Base-by-base conservation (phyloP, 306 rosid species). In the Citrullus amarus region DNA sequence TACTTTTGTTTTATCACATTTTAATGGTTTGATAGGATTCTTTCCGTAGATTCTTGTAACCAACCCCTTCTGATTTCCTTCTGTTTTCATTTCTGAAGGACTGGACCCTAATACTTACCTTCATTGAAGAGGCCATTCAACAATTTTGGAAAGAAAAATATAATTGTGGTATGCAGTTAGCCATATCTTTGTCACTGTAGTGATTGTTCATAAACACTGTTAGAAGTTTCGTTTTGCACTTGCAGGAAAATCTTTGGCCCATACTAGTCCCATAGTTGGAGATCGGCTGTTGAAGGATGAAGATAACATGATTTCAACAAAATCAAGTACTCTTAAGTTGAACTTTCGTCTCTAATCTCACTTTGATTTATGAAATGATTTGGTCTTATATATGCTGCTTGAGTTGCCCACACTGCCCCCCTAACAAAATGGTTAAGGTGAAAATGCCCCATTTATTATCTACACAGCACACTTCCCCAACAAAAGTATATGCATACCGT, bases 21-120 rank as follows among this genome's bases (percentile, higher is more conserved):
- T 25, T 15, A 72, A 72, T 72, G 14, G 41, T 50, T 15, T 1
- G 48, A 55, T 28, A 28, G 22, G 13, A 59, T 20, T 17, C 11
- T 76, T 18, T 30, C 43, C 56, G 50, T 72, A 4, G 20, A 30
- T 8, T 39, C 30, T 15, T 11, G 32, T 59, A 36, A 59, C 30
- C 46, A 16, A 54, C 30, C 39, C 50, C 14, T 38, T 81, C 34
- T 81, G 36, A 30, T 62, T 43, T 50, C 50, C 76, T 44, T 22
- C 38, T 22, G 18, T 43, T 46, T 78, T 56, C 34, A 51, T 41
- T 48, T 82, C 75, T 34, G 63, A 83, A 92, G 99, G 99, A 92
- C 80, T 89, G 97, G 97, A 74, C 67, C 77, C 87, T 87, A 18
- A 63, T 91, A 51, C 91, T 90, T 68, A 32, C 86, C 77, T 88